These are phyloP conservation scores for Tylopilus vinaceipallidus DNA, from an alignment of 768 basidiomycete species.

Conservation along the genomic window DNA sequence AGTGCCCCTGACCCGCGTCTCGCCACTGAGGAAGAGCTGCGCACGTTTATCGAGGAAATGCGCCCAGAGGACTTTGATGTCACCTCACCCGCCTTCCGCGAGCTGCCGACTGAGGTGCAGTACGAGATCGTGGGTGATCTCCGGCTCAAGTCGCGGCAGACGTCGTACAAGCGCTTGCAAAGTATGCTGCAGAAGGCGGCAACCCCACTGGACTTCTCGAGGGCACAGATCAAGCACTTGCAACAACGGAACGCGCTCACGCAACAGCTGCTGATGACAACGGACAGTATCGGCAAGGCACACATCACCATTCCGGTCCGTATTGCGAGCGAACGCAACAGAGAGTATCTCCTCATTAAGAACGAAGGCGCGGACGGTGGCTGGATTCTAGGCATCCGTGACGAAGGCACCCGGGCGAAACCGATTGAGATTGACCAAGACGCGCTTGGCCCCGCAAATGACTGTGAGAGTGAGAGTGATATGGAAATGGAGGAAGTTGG, in stretches of 20 bases:
- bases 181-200: conserved; percentile 79
- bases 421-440: conserved; percentile 85
- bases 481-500: conserved; percentile 80
- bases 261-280: conserved; percentile 88
- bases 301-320: conserved; percentile 88
- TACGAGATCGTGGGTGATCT: conserved; percentile 98
- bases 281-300: conserved; percentile 89
- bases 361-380: conserved; percentile 86
- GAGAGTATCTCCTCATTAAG: conserved; percentile 92
- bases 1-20: conserved; percentile 82
- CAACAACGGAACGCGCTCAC: conserved; percentile 88
- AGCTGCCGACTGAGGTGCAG: conserved; percentile 93
- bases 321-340: conserved; percentile 93
- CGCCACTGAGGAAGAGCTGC: conserved; percentile 94
- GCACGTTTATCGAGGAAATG: conserved; percentile 93
- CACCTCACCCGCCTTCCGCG: conserved; percentile 82
- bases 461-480: conserved; percentile 48
- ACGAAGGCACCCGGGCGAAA: conserved; percentile 78
- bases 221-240: conserved; percentile 90
- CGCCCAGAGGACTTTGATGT: conserved; percentile 94
- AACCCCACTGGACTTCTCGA: conserved; percentile 94
- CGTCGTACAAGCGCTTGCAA: conserved; percentile 86
- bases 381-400: conserved; percentile 91
- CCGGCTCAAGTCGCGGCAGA: conserved; percentile 90
- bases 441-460: conserved; percentile 34